Evolutionary conservation across 345 rosid genomes (phyloP), one percentile per base, ranked within the genome.

Genomic region (Brassica napus): DNA sequence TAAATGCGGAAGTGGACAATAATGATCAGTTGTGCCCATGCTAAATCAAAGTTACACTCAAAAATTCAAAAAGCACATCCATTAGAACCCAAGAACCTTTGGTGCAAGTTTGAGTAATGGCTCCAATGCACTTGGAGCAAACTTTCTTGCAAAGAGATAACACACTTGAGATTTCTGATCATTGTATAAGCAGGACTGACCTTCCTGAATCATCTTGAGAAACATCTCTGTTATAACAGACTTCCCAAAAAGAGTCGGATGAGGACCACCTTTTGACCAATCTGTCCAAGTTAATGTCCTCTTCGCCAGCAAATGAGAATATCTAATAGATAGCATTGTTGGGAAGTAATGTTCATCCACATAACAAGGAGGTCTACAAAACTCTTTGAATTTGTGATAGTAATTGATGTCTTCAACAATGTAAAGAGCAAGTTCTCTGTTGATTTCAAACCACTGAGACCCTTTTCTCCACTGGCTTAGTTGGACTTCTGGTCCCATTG

Each of bases 291-390:
- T 90, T 21, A 92, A 85, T 2, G 90, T 89, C 39, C 95, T 62
- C 58, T 94, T 94, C 0, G 95, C 98, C 77, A 92, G 81, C 42
- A 85, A 84, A 73, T 75, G 73, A 3, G 98, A 85, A 68, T 69
- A 59, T 5, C 72, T 44, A 58, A 94, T 83, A 83, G 83, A 87
- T 69, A 93, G 85, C 96, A 92, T 92, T 35, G 98, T 92, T 5
- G 92, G 97, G 85, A 89, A 94, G 84, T 91, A 90, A 77, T 92
- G 98, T 83, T 93, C 98, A 32, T 94, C 97, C n/a, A 91, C 98
- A 65, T 91, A 94, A 81, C 97, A 93, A 47, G 73, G 88, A 5
- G 91, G 92, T 65, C 26, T 78, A 83, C 97, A 92, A 72, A 88
- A 91, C 59, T 87, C 86, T 75, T 81, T 83, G 84, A 92, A 94